A percentile compares a stretch with the other conserved stretches of the same genome.
These are phyloP conservation scores for Seminavis robusta DNA, from an alignment of 108 stramenopile species.

Conservation along the genomic window DNA sequence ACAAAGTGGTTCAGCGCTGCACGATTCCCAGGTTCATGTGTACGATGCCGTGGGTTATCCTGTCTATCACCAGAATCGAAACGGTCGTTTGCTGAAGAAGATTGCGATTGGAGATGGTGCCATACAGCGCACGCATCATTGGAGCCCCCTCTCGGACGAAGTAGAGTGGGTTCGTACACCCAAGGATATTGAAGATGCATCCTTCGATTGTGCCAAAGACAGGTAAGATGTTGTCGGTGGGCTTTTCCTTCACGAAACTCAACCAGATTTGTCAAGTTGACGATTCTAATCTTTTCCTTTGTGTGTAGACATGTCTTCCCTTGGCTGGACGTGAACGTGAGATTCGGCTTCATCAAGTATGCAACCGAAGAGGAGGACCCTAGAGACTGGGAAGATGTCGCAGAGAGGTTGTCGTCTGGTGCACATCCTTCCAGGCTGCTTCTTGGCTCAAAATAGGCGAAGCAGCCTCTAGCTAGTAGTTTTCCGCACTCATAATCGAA, in stretches of 20 bases:
- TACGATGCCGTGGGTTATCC: slow-evolving; percentile 88
- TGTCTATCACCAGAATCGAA: slow-evolving; percentile 74
- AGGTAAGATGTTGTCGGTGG: no score
- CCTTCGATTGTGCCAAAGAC: slow-evolving; percentile 87
- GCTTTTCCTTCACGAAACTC: no score
- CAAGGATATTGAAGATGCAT: slow-evolving; percentile 55
- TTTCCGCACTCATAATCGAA: neutral
- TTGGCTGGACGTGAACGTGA: slow-evolving; percentile 82
- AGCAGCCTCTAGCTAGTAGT: no score
- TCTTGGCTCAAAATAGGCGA: no score
- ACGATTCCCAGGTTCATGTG: slow-evolving; percentile 87
- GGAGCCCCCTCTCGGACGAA: slow-evolving; percentile 82
- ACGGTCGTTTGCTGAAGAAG: slow-evolving; percentile 61
- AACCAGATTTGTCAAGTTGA: no score
- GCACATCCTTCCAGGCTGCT: neutral
- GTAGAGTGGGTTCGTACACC: slow-evolving; percentile 75
- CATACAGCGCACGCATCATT: slow-evolving; percentile 78
- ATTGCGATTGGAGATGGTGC: slow-evolving; percentile 60
- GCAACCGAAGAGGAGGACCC: no score
- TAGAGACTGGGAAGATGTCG: neutral
- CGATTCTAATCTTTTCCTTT: no score
- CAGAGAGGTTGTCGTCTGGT: neutral
- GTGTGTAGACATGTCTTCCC: slow-evolving; percentile 84
- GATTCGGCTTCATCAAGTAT: slow-evolving; percentile 82
- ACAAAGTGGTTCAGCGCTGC: slow-evolving; percentile 77